phyloP scores from a whole-genome alignment of 2,329 filamentous ascomycete species.

The Aspergillus quadrilineatus region DNA sequence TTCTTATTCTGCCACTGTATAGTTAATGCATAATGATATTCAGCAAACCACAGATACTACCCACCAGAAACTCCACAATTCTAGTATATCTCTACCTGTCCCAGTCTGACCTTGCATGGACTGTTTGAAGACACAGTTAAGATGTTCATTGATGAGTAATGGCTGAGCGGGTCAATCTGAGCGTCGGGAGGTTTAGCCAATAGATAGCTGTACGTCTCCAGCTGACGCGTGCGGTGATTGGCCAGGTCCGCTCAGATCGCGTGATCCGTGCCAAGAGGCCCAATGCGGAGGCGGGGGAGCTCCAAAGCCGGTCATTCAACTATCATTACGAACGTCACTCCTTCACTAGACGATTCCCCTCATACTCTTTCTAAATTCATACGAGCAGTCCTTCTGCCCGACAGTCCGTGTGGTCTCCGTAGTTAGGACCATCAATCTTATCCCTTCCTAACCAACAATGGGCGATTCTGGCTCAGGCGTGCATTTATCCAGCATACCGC shows the following conservation, averaged over 20 bases:
- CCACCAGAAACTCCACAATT: no score
- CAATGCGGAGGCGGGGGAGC: slow-evolving; percentile 17
- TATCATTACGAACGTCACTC: slow-evolving; percentile 1
- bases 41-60: no score
- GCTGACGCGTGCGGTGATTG: neutral
- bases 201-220: no score
- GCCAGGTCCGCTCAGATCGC: neutral
- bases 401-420: neutral
- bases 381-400: neutral
- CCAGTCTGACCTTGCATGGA: no score
- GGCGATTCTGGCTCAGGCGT: slow-evolving; percentile 32
- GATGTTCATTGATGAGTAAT: no score
- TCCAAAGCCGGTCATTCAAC: neutral
- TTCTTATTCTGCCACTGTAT: no score
- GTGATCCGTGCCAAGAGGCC: slow-evolving; percentile 20
- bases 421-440: neutral
- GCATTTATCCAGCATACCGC: slow-evolving; percentile 16
- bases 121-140: no score
- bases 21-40: no score
- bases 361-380: neutral
- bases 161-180: no score
- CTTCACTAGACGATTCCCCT: slow-evolving; percentile 6
- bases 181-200: no score
- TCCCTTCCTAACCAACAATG: slow-evolving; percentile 21
- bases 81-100: no score